Conservation (phyloP, 306 rosid species). For the Betula pendula region DNA sequence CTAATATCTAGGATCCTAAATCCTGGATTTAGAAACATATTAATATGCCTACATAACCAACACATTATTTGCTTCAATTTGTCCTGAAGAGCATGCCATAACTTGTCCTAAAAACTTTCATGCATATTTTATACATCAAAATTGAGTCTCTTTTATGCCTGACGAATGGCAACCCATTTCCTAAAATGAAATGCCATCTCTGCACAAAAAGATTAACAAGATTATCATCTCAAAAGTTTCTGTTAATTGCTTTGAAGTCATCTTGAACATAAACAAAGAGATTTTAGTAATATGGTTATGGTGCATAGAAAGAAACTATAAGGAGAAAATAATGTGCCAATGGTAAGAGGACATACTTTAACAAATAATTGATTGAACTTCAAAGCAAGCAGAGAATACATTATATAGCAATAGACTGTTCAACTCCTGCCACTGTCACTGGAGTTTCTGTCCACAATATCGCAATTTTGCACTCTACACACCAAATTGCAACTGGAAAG, state of each 20-base stretch:
- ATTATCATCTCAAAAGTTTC: not conserved
- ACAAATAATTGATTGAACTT: constrained; percentile 27
- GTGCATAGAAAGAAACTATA: not conserved
- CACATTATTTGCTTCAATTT: no score
- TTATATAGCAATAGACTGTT: constrained; percentile 34
- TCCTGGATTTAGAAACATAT: not conserved
- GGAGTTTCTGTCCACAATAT: constrained; percentile 24
- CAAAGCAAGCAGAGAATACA: constrained; percentile 27
- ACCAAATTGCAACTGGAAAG: constrained; percentile 15
- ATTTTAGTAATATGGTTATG: not conserved
- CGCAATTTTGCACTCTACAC: constrained; percentile 26
- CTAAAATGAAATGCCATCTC: not conserved
- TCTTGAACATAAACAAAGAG: not conserved
- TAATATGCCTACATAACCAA: not conserved
- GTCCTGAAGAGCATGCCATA: no score
- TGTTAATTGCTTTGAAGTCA: not conserved
- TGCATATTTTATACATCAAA: no score
- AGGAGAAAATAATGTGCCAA: not conserved
- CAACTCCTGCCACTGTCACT: constrained; percentile 21
- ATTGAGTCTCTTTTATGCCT: no score
- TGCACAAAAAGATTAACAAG: not conserved
- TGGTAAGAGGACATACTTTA: constrained; percentile 11
- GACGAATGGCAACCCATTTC: no score
- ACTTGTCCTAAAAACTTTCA: no score
- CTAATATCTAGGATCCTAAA: not conserved